Conservation (phyloP, 768 basidiomycete genomes). For the Amanita pallidorosea region DNA sequence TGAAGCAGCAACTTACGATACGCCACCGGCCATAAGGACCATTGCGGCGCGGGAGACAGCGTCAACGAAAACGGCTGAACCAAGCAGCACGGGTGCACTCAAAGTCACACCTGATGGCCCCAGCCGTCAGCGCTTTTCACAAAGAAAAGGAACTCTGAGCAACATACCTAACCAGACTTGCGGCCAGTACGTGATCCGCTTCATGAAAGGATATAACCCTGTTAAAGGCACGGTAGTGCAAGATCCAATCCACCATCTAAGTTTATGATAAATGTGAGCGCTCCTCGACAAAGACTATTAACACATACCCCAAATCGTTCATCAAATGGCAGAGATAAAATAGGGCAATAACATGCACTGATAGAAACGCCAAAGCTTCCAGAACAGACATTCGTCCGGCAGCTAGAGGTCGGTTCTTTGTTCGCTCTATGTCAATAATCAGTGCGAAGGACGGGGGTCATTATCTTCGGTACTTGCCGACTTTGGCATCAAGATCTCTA, state of each 20-base stretch:
- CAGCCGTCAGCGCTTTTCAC: neutral
- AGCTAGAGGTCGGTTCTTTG: constrained; percentile 20
- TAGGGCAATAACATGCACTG: neutral
- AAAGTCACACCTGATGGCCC: neutral
- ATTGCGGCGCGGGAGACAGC: neutral
- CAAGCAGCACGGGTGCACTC: neutral
- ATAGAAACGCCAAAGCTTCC: constrained; percentile 16
- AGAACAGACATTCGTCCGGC: constrained; percentile 16
- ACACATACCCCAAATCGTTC: neutral
- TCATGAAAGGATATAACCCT: constrained; percentile 29
- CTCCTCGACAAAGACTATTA: neutral
- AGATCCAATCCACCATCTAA: constrained; percentile 12
- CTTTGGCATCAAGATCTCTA: constrained; percentile 18
- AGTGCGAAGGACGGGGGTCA: neutral
- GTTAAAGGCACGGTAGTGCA: constrained; percentile 14
- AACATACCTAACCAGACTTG: constrained; percentile 25
- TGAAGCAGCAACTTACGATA: neutral
- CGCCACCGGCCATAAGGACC: constrained; percentile 1
- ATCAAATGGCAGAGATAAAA: neutral
- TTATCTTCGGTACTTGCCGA: constrained; percentile 13
- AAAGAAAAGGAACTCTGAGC: neutral
- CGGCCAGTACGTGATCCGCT: constrained; percentile 30
- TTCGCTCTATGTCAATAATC: constrained; percentile 15
- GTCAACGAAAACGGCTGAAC: constrained; percentile 12
- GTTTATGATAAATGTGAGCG: neutral